A percentile compares a stretch with the other conserved stretches of the same genome.
Evolutionary conservation across 805 yeast genomes (phyloP).

Genomic region (Myxozyma lipomycoides): DNA sequence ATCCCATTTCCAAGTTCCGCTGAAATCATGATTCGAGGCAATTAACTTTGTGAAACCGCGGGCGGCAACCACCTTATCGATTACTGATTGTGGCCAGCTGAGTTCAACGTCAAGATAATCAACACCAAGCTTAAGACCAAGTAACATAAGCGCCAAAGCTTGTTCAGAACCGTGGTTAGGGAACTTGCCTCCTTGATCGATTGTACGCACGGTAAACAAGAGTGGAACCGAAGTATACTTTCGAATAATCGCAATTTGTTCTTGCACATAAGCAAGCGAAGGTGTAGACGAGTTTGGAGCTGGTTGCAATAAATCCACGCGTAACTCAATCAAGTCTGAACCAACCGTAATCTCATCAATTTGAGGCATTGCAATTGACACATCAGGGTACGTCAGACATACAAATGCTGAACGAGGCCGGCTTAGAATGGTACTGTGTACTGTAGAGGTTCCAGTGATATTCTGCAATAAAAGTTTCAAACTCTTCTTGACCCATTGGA

Average conservation of each 20-base stretch:
- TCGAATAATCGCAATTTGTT: slow-evolving; percentile 69
- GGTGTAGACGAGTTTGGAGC: slow-evolving; percentile 29
- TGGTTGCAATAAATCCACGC: slow-evolving; percentile 60
- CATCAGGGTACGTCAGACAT: slow-evolving; percentile 65
- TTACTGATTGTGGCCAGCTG: slow-evolving; percentile 55
- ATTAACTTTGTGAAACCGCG: slow-evolving; percentile 66
- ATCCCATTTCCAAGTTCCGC: slow-evolving; percentile 61
- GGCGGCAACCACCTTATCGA: slow-evolving; percentile 48
- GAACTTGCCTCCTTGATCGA: slow-evolving; percentile 77
- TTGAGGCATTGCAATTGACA: slow-evolving; percentile 44
- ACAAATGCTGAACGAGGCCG: slow-evolving; percentile 55
- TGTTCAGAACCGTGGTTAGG: slow-evolving; percentile 52
- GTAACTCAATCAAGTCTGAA: slow-evolving; percentile 74
- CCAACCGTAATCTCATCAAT: slow-evolving; percentile 61
- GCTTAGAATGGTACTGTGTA: slow-evolving; percentile 39
- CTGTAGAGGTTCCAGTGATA: slow-evolving; percentile 53
- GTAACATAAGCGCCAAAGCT: slow-evolving; percentile 49
- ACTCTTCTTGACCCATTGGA: slow-evolving; percentile 9
- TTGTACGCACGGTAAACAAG: slow-evolving; percentile 73
- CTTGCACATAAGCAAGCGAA: slow-evolving; percentile 52
- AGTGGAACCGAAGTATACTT: slow-evolving; percentile 65
- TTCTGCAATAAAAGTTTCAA: slow-evolving; percentile 56
- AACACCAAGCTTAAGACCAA: slow-evolving; percentile 74
- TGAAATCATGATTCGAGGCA: slow-evolving; percentile 77
- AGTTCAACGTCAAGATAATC: slow-evolving; percentile 79